Base-by-base conservation (phyloP, 371 early-diverging fungal genomes). In the Saksenaea oblongispora region DNA sequence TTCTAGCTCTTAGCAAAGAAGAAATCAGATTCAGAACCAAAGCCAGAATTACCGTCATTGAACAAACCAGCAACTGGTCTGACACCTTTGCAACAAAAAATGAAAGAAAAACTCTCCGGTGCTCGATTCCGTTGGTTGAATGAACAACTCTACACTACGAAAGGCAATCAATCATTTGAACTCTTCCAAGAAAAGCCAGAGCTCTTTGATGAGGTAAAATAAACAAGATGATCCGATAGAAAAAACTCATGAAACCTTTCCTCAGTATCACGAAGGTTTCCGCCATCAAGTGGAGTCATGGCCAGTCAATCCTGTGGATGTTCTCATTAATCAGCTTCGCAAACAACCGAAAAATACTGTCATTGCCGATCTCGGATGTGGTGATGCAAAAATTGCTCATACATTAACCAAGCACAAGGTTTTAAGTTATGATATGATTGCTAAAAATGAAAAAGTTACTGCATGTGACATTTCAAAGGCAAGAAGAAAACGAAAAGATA, bases 301-400 rank as follows among this genome's bases (percentile, higher is more conserved):
- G 99, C 99, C 99, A 0, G 84, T 78, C 28, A 98, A 99, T 73
- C 99, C 99, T 0, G 90, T 98, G 1, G 95, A 98, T 74, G 72
- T 90, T 2, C 88, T 97, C 66, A 89, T 97, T 56, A 70, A 80
- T 2, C 83, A 91, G 53, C 75, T 98, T 10, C 68, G 72, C n/a
- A 66, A 73, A 24, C 69, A 79, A 34, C 79, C 86, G 37, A 71
- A 73, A 58, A 73, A 65, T 37, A 79, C 83, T 0, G 79, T 91
- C 1, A 85, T 98, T 56, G 99, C 97, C 1, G 99, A 99, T 80
- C 70, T 99, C 69, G 99, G 99, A 0, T 99, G 99, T 72, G 99
- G 99, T 8, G 98, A 96, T 68, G 99, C 96, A 14, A 88, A 88
- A 75, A 84, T 99, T 66, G 92, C 96, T 1, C 81, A 87, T 54